Evolutionary conservation across 2,329 filamentous ascomycete genomes (phyloP).

Genomic region (Claviceps sorghi): DNA sequence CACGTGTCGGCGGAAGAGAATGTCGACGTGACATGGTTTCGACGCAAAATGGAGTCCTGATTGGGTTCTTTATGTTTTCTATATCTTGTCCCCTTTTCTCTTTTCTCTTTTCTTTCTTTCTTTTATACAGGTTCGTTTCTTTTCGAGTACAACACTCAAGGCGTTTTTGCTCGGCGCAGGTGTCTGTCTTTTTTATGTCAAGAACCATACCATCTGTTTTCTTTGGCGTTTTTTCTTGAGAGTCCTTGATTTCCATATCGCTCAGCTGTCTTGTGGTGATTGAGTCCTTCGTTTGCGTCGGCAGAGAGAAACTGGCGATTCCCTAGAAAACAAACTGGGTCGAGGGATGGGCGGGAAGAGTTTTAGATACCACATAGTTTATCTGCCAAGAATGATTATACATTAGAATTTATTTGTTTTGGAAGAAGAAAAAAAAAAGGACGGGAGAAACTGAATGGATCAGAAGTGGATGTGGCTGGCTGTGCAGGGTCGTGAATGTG

Average conservation of each 20-base stretch:
- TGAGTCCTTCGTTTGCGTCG: background rate
- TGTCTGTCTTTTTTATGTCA: background rate
- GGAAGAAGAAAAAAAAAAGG: background rate
- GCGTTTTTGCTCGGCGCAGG: background rate
- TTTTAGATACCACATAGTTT: slow-evolving; percentile 2
- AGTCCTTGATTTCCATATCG: background rate
- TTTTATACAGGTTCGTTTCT: background rate
- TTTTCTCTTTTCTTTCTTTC: background rate
- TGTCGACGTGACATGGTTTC: background rate
- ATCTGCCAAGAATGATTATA: background rate
- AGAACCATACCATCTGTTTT: background rate
- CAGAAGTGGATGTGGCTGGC: too few species aligned
- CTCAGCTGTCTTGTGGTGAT: background rate
- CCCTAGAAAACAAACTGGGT: background rate
- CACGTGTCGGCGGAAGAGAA: background rate
- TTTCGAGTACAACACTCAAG: background rate
- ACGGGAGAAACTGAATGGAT: background rate
- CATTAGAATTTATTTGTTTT: background rate
- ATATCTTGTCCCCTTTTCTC: background rate
- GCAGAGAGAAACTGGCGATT: background rate
- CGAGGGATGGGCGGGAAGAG: background rate
- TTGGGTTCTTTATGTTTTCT: background rate
- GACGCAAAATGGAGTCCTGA: background rate
- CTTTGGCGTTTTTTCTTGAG: background rate
- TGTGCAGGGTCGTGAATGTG: background rate